Conservation (phyloP, 164 flowering plant species). For the Nymphaea thermarum region DNA sequence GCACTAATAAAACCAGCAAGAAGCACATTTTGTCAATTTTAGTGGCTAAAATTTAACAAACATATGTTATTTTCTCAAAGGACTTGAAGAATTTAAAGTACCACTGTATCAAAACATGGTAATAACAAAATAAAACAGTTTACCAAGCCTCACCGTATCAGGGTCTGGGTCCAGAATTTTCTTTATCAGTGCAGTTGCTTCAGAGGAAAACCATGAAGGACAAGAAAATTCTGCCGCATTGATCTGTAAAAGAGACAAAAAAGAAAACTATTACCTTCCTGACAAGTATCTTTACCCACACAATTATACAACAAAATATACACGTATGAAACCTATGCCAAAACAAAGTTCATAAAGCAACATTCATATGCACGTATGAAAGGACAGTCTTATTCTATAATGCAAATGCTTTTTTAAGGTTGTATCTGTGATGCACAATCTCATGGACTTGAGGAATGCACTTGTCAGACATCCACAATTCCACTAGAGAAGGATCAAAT, state of each 20-base stretch:
- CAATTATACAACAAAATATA: background rate
- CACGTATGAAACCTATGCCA: too few species aligned
- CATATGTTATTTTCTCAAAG: background rate
- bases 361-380: too few species aligned
- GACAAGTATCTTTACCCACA: background rate
- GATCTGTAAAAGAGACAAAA: conserved; percentile 29
- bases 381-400: too few species aligned
- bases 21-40: too few species aligned
- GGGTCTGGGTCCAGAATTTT: conserved; percentile 89
- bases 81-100: background rate
- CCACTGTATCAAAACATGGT: background rate
- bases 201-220: conserved; percentile 84
- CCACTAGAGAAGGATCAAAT: too few species aligned
- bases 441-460: too few species aligned
- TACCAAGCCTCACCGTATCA: conserved; percentile 51
- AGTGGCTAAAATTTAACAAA: too few species aligned
- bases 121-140: background rate
- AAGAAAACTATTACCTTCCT: background rate
- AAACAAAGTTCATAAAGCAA: too few species aligned
- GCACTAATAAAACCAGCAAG: too few species aligned
- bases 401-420: too few species aligned
- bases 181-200: conserved; percentile 45
- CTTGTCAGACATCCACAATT: too few species aligned
- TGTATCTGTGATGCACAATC: too few species aligned
- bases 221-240: conserved; percentile 66